These are phyloP conservation scores for Fusarium sulawesiense DNA, from an alignment of 2,329 filamentous ascomycete genomes.

Conservation along the genomic window DNA sequence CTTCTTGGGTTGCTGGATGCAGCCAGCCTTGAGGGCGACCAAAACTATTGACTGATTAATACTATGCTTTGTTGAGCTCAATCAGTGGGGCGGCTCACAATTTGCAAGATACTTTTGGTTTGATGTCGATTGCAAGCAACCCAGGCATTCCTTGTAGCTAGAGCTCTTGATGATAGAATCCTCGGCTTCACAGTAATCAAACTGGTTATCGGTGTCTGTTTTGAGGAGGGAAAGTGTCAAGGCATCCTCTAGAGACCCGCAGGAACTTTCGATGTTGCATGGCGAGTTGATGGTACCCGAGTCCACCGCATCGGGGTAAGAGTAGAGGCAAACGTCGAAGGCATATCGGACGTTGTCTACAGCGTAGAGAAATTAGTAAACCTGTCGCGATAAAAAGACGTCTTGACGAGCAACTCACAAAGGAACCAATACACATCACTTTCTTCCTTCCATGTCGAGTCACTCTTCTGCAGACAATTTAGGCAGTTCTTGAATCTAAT, in stretches of 20 bases:
- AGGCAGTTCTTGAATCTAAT: slow-evolving; percentile 61
- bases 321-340: slow-evolving; percentile 60
- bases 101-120: slow-evolving; percentile 60
- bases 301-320: slow-evolving; percentile 47
- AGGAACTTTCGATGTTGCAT: slow-evolving; percentile 57
- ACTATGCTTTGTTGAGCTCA: too few species aligned
- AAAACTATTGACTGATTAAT: slow-evolving; percentile 54
- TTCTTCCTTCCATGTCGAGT: slow-evolving; percentile 23
- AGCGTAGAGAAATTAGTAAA: background rate
- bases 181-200: slow-evolving; percentile 57
- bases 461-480: slow-evolving; percentile 60
- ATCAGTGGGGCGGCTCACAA: too few species aligned
- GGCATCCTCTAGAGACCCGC: slow-evolving; percentile 54
- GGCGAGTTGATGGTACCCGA: slow-evolving; percentile 53
- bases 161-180: slow-evolving; percentile 48
- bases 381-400: too few species aligned
- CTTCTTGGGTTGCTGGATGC: slow-evolving; percentile 56
- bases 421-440: slow-evolving; percentile 56
- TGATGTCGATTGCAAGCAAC: slow-evolving; percentile 56
- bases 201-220: slow-evolving; percentile 41
- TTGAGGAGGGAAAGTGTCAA: slow-evolving; percentile 47
- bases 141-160: slow-evolving; percentile 53
- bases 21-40: slow-evolving; percentile 60
- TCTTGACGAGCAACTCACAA: slow-evolving; percentile 56
- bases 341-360: slow-evolving; percentile 64